phyloP scores from a whole-genome alignment of 768 basidiomycete genomes.

The Agrocybe chaxingu region DNA sequence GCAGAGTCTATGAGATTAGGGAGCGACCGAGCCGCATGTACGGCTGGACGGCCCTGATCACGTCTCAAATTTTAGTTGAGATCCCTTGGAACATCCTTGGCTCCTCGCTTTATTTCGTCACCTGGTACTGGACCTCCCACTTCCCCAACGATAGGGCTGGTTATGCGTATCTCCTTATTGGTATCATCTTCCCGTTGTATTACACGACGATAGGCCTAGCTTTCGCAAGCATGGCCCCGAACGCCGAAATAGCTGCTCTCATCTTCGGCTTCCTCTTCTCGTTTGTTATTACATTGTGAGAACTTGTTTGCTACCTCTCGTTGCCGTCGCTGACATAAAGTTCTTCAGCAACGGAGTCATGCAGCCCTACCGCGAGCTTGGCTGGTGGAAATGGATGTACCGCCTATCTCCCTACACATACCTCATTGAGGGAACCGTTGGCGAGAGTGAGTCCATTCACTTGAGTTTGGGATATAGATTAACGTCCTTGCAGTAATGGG shows the following conservation, averaged over 20 bases:
- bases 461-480: constrained; percentile 26
- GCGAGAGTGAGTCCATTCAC: constrained; percentile 42
- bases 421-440: constrained; percentile 46
- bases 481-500: constrained; percentile 34
- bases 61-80: constrained; percentile 52
- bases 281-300: constrained; percentile 59
- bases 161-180: constrained; percentile 52
- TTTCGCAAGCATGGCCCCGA: constrained; percentile 58
- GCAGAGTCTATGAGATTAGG: constrained; percentile 60
- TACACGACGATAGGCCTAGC: constrained; percentile 60
- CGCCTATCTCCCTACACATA: constrained; percentile 49
- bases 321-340: neutral
- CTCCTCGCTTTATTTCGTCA: constrained; percentile 55
- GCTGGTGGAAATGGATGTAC: constrained; percentile 60
- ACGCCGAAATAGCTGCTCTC: constrained; percentile 54
- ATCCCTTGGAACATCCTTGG: constrained; percentile 60
- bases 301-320: constrained; percentile 7
- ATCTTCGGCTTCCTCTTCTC: constrained; percentile 58
- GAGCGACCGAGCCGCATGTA: constrained; percentile 65
- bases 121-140: constrained; percentile 70
- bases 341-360: constrained; percentile 55
- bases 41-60: constrained; percentile 56
- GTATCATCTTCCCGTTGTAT: constrained; percentile 54
- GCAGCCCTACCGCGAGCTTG: constrained; percentile 58
- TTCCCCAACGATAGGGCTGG: constrained; percentile 49